Percentiles rank a stretch among this genome's conserved stretches.
phyloP scores from a whole-genome alignment of 2,329 filamentous ascomycete species.

The Ampelomyces quisqualis region DNA sequence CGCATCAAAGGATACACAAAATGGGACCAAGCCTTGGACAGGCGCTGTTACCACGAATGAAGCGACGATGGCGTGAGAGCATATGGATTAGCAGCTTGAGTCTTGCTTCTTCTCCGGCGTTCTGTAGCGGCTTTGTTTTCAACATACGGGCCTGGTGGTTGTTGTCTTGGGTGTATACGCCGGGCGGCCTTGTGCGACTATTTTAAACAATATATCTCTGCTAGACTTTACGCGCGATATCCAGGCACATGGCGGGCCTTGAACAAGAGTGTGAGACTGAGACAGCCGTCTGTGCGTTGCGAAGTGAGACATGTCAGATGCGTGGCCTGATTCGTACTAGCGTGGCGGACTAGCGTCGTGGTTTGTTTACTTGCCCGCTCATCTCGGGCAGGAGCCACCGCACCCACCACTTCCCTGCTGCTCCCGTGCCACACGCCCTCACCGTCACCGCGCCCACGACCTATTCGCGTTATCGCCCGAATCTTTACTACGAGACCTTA shows the following conservation, averaged over 20 bases:
- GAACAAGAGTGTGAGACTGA: too few relatives aligned
- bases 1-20: conserved; percentile 16
- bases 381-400: conserved; percentile 16
- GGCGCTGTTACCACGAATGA: conserved; percentile 10
- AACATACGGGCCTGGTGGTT: conserved; percentile 1
- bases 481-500: conserved; percentile 32
- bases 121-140: conserved; percentile 14
- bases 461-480: conserved; percentile 39
- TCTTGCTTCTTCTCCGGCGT: conserved; percentile 28
- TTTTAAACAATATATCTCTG: background rate
- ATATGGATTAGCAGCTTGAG: conserved; percentile 28
- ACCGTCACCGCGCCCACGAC: conserved; percentile 23
- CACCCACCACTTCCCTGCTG: conserved; percentile 31
- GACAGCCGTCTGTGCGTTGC: too few relatives aligned
- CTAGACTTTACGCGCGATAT: background rate
- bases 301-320: conserved; percentile 9
- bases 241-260: too few relatives aligned
- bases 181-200: too few relatives aligned
- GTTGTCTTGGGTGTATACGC: conserved; percentile 16
- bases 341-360: conserved; percentile 1
- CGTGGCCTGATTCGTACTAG: conserved; percentile 1
- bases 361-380: conserved; percentile 22
- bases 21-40: conserved; percentile 13
- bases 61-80: conserved; percentile 22
- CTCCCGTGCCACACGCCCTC: conserved; percentile 28